phyloP scores from a whole-genome alignment of 495 filamentous ascomycete genomes.

The Hypoxylon perforatum region DNA sequence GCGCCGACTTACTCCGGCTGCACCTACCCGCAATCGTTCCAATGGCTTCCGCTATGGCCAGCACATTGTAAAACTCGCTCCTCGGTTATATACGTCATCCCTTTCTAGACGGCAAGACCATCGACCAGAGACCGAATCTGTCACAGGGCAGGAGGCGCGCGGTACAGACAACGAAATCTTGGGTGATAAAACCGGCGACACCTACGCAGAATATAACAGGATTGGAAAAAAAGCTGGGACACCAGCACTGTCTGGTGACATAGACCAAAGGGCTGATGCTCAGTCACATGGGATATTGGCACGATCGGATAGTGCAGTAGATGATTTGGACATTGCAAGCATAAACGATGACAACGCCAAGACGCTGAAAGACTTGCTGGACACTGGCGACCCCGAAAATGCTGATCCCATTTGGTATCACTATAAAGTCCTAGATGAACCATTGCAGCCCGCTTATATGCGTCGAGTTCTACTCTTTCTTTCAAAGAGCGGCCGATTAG shows the following conservation, averaged over 20 bases:
- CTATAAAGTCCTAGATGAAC: conserved; percentile 32
- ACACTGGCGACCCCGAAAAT: conserved; percentile 12
- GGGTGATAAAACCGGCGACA: not conserved
- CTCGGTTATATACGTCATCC: conserved; percentile 42
- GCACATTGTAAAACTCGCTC: conserved; percentile 18
- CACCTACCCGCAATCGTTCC: conserved; percentile 20
- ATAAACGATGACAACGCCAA: not conserved
- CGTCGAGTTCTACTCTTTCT: conserved; percentile 32
- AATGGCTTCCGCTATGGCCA: conserved; percentile 20
- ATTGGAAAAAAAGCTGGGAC: not conserved
- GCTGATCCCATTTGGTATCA: conserved; percentile 37
- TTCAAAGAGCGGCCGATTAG: conserved; percentile 31
- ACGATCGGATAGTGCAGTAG: not conserved
- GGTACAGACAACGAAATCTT: not conserved
- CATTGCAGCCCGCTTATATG: conserved; percentile 16
- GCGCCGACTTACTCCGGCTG: conserved; percentile 47
- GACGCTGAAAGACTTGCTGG: conserved; percentile 27
- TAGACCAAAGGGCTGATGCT: not conserved
- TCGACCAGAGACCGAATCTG: not conserved
- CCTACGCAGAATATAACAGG: not conserved
- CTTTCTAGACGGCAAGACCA: conserved; percentile 15
- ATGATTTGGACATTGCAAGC: not conserved
- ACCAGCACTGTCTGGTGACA: not conserved
- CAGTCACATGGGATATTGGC: not conserved
- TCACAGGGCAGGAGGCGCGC: conserved; percentile 1